Base-by-base conservation (phyloP, 176 grass and related monocot species). In the Bolboschoenus planiculmis region DNA sequence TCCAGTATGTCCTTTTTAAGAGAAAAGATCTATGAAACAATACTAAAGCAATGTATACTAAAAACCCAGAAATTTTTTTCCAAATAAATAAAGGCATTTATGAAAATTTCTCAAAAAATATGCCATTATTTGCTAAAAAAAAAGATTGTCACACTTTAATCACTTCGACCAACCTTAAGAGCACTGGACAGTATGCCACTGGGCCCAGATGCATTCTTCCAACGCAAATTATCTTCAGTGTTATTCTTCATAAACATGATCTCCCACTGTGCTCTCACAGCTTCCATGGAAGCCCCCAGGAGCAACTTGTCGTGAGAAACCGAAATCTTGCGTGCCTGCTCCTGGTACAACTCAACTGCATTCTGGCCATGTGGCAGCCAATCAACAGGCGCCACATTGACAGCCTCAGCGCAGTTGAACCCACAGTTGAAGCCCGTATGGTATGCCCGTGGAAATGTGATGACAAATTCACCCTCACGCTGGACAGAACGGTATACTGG, bases 371-470 rank as follows among this genome's bases (percentile, higher is more conserved):
- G 71, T 53, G 89, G 95, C 82, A 98, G 75, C 95, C 95, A 98
- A 90, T 98, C 95, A 88, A 98, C 81, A 23, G 95, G 95, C 47
- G 92, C 95, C 39, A 94, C 92, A 86, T 95, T 95, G 60, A 98
- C 95, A 70, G 95, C 95, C 88, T 98, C 95, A 61, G 92, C 92
- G 91, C 95, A 98, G 83, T 97, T 97, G 95, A 97, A 97, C 11
- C 95, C 95, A 84, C 88, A 92, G 78, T 92, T 98, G 80, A 98
- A 98, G 83, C 95, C 95, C 24, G 95, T 84, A 86, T 98, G 95
- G 82, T 98, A 95, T 8, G 90, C 95, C 57, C 95, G 65, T 24
- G 95, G 95, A 74, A 98, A 94, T 82, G 95, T 98, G 65, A 98
- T 79, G 56, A 98, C 89, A 88, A 98, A 98, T 85, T 98, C 84